phyloP scores from a whole-genome alignment of 140 eudicot genomes.

The Flaveria floridana region DNA sequence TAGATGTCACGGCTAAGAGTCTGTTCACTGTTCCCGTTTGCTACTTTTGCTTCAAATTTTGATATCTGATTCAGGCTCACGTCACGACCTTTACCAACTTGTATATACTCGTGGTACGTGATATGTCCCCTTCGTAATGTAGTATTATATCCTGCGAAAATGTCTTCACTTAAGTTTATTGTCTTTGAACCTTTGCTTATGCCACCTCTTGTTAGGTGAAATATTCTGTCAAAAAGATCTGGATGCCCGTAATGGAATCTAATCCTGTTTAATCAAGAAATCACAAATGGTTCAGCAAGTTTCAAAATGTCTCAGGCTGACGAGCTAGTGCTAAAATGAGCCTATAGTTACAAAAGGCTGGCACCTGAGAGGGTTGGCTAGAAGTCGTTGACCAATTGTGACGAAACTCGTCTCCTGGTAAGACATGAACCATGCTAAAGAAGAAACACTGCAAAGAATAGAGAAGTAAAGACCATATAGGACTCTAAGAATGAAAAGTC shows the following conservation, averaged over 20 bases:
- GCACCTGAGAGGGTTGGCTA: slow-evolving; percentile 95
- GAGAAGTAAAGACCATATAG: slow-evolving; percentile 11
- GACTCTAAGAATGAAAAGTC: slow-evolving; percentile 20
- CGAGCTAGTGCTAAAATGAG: slow-evolving; percentile 1
- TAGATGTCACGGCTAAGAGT: slow-evolving; percentile 86
- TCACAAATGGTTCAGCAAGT: slow-evolving; percentile 16
- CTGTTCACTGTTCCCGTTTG: slow-evolving; percentile 96
- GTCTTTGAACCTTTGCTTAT: slow-evolving; percentile 97
- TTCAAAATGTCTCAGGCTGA: background rate
- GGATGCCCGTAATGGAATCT: slow-evolving; percentile 99
- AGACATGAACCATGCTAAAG: slow-evolving; percentile 99
- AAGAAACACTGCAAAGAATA: slow-evolving; percentile 72
- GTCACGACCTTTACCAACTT: slow-evolving; percentile 98
- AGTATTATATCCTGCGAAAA: slow-evolving; percentile 91
- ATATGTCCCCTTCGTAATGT: slow-evolving; percentile 75
- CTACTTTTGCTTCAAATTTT: slow-evolving; percentile 93
- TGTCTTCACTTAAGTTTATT: slow-evolving; percentile 90
- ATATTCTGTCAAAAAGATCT: slow-evolving; percentile 88
- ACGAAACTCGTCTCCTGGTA: slow-evolving; percentile 97
- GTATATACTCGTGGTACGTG: slow-evolving; percentile 94
- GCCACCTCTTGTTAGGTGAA: slow-evolving; percentile 98
- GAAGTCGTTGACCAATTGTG: slow-evolving; percentile 93
- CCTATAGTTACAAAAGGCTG: background rate
- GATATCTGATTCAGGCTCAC: slow-evolving; percentile 94
- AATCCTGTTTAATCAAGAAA: slow-evolving; percentile 52